These are phyloP conservation scores for Agrocybe chaxingu DNA, from an alignment of 768 basidiomycete species.

Conservation along the genomic window DNA sequence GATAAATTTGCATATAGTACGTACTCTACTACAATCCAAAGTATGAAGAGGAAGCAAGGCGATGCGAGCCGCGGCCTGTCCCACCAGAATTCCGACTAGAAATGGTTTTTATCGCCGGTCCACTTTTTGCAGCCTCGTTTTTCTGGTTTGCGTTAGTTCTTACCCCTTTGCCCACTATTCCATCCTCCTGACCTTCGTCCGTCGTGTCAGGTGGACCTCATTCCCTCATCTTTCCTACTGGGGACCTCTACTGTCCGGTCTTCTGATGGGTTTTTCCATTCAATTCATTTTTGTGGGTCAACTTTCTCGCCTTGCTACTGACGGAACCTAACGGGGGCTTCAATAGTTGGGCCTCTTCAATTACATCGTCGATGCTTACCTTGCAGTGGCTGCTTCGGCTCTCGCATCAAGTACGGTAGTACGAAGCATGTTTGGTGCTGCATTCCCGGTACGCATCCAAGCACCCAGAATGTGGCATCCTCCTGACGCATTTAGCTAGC, in stretches of 20 bases:
- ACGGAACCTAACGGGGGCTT: background rate
- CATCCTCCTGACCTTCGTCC: constrained; percentile 3
- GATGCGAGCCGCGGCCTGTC: constrained; percentile 47
- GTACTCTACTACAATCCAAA: constrained; percentile 44
- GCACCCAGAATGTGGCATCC: constrained; percentile 1
- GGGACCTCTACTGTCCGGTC: constrained; percentile 50
- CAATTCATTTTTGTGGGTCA: constrained; percentile 51
- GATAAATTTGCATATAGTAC: constrained; percentile 29
- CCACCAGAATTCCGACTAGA: constrained; percentile 59
- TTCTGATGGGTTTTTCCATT: constrained; percentile 50
- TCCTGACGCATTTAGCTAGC: constrained; percentile 22
- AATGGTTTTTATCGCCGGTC: constrained; percentile 46
- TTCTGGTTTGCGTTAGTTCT: constrained; percentile 59
- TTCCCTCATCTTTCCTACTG: constrained; percentile 48
- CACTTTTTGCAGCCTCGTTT: constrained; percentile 49
- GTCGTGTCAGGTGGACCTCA: constrained; percentile 51
- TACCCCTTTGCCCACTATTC: background rate
- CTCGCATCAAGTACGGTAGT: constrained; percentile 51
- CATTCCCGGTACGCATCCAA: constrained; percentile 37
- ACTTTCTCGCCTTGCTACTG: background rate
- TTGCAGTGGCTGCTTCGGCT: constrained; percentile 53
- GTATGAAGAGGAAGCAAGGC: constrained; percentile 40
- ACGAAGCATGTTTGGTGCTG: constrained; percentile 51
- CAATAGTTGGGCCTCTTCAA: constrained; percentile 49
- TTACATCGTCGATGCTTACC: constrained; percentile 62